Conservation (phyloP, 1,284 basidiomycete genomes). For the Austroboletus niveus region DNA sequence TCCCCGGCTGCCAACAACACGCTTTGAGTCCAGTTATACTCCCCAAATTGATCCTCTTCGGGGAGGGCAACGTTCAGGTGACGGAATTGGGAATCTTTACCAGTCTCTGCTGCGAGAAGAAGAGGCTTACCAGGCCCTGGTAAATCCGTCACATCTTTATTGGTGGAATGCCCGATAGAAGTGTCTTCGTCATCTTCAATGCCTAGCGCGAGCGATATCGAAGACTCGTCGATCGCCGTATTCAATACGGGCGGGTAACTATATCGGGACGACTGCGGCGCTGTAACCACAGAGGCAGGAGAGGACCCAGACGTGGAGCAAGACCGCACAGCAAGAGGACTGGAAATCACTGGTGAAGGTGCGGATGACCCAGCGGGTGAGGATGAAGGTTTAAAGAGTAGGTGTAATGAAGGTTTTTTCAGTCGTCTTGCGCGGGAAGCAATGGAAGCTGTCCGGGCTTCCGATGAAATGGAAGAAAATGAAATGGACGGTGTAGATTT, state of each 20-base stretch:
- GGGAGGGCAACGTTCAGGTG: constrained; percentile 25
- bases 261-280: constrained; percentile 34
- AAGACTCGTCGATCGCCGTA: constrained; percentile 34
- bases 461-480: constrained; percentile 30
- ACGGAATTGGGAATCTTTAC: constrained; percentile 17
- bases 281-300: constrained; percentile 34
- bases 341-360: constrained; percentile 14
- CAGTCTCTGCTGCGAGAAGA: constrained; percentile 2
- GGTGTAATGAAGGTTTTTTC: constrained; percentile 55
- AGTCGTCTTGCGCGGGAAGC: constrained; percentile 36
- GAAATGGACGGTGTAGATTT: constrained; percentile 42
- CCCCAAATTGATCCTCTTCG: constrained; percentile 27
- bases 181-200: constrained; percentile 27
- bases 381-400: constrained; percentile 51
- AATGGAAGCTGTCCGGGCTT: constrained; percentile 25
- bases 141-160: constrained; percentile 2
- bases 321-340: constrained; percentile 7
- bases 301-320: constrained; percentile 32
- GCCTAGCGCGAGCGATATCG: constrained; percentile 35
- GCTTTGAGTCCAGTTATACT: constrained; percentile 33
- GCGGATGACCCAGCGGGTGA: constrained; percentile 33
- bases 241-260: constrained; percentile 36
- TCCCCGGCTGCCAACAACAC: constrained; percentile 34
- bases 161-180: constrained; percentile 7
- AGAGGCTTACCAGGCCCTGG: constrained; percentile 4